Evolutionary conservation across 371 early-diverging fungal genomes (phyloP).

Genomic region (Zychaea mexicana): DNA sequence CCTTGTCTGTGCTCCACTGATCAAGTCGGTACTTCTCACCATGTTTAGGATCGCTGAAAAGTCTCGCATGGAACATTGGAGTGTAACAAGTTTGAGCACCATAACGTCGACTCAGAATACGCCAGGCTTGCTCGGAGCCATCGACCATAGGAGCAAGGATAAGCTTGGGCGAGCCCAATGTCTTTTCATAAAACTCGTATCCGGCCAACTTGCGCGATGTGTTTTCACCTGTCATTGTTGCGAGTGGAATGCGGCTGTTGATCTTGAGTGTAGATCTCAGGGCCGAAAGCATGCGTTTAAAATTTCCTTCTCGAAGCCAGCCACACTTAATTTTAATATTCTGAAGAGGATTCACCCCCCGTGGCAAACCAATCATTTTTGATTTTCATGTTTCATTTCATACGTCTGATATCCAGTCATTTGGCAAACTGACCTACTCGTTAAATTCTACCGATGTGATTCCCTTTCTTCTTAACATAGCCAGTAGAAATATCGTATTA

Average conservation of each 20-base stretch:
- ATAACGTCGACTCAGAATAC: conserved; percentile 89
- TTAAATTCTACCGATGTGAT: no score
- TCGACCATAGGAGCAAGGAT: conserved; percentile 97
- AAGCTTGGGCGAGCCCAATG: conserved; percentile 72
- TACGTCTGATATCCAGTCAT: no score
- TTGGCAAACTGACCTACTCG: no score
- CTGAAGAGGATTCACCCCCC: no score
- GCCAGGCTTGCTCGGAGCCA: conserved; percentile 92
- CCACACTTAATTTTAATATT: no score
- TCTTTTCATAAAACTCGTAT: conserved; percentile 78
- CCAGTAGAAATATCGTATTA: no score
- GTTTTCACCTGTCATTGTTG: conserved; percentile 6
- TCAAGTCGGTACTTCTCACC: conserved; percentile 69
- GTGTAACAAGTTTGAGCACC: conserved; percentile 96
- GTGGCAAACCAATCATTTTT: background rate
- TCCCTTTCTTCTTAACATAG: no score
- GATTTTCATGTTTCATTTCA: no score
- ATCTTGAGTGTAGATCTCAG: conserved; percentile 1
- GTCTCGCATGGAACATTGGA: conserved; percentile 97
- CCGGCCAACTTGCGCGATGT: conserved; percentile 64
- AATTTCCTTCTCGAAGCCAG: background rate
- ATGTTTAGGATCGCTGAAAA: conserved; percentile 72
- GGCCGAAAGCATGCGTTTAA: background rate
- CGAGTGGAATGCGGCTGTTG: background rate
- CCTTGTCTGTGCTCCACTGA: conserved; percentile 72